Base-by-base conservation (phyloP, 441 rosid species). In the Gossypium lobatum region DNA sequence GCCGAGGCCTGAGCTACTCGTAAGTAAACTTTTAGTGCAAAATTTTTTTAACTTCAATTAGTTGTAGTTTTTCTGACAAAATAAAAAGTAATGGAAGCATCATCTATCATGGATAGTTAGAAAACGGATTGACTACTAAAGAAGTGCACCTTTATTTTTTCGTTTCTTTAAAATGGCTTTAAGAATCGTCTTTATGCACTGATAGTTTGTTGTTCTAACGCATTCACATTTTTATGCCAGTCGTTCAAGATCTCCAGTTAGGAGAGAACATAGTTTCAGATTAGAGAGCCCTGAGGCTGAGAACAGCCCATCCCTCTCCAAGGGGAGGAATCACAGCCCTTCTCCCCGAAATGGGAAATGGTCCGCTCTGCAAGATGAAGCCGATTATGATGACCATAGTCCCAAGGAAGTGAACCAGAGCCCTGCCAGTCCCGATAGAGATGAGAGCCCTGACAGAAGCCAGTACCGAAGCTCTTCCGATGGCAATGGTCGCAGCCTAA, bases 1-100 rank as follows among this genome's bases (percentile, higher is more conserved):
- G 90, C 81, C 74, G 86, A 50, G 86, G 86, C 62, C 88, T 85
- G 46, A 88, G 94, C 79, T 85, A 87, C 85, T 83, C 88, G 88
- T 87, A 45, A 50, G 34, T 72, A 14, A 10, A 10, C 17, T n/a
- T 37, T 31, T 70, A 37, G 16, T 25, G 45, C 46, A 23, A 31
- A 54, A 46, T 45, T 21, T 34, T 42, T 66, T 46, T 21, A 4
- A 34, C 50, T 3, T 21, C 4, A 42, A 21, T 65, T 8, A 6
- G 55, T 46, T 64, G 14, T 9, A n/a, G 8, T 37, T 64, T 37
- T 64, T 1, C 23, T 16, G 42, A 34, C 23, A 34, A 31, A 62
- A 34, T 7, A 23, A 62, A 8, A 62, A 62, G 45, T 8, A 63
- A 28, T 63, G 9, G 28, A 10, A 39, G 31, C 57, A 46, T 25